Evolutionary conservation across 2,329 filamentous ascomycete species (phyloP).

Genomic region (Paraphoma chrysanthemicola): DNA sequence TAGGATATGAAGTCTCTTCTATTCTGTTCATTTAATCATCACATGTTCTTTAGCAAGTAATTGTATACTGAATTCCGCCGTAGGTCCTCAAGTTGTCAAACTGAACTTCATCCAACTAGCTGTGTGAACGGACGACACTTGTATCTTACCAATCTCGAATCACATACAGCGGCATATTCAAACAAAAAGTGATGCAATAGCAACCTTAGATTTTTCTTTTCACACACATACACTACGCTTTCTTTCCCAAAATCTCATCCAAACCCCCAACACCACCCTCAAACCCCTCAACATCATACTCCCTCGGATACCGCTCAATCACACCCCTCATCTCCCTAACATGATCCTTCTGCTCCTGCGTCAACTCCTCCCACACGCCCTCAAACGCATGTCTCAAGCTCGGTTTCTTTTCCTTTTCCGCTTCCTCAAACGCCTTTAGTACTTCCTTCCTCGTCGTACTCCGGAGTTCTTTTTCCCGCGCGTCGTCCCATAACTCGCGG

Average conservation of each 20-base stretch:
- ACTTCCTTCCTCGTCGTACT: conserved; percentile 74
- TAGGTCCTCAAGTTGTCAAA: too few species aligned
- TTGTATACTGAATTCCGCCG: too few species aligned
- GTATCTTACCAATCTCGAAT: too few species aligned
- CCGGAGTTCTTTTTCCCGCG: conserved; percentile 76
- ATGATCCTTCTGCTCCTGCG: conserved; percentile 78
- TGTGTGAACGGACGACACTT: too few species aligned
- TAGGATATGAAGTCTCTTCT: too few species aligned
- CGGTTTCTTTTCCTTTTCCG: conserved; percentile 82
- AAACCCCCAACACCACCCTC: conserved; percentile 76
- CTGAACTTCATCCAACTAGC: too few species aligned
- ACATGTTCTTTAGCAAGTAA: too few species aligned
- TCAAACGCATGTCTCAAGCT: conserved; percentile 76
- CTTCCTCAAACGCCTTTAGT: conserved; percentile 81
- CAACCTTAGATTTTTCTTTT: not conserved
- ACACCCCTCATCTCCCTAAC: conserved; percentile 78
- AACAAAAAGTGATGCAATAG: not conserved
- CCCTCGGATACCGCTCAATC: conserved; percentile 83
- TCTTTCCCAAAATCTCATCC: conserved; percentile 44
- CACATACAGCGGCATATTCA: too few species aligned
- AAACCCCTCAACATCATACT: conserved; percentile 83
- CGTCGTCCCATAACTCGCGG: conserved; percentile 82
- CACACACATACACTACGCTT: not conserved
- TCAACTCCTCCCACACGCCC: conserved; percentile 88
- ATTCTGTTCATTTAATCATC: too few species aligned